Conservation (phyloP, 2,329 filamentous ascomycete genomes). For the Aphanocladium album region DNA sequence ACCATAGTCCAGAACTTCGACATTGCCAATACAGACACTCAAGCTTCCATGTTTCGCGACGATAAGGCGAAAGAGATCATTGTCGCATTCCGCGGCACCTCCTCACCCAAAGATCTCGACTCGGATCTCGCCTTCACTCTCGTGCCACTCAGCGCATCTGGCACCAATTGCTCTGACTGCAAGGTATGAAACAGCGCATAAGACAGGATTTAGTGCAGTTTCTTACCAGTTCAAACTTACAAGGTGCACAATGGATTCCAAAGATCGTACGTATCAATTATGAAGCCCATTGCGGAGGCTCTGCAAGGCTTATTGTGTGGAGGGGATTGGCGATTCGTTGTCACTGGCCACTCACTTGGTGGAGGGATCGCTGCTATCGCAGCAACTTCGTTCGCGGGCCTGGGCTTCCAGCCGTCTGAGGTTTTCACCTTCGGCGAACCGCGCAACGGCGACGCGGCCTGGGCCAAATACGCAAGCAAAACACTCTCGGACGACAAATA, state of each 20-base stretch:
- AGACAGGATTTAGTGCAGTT: neutral
- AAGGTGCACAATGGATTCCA: slow-evolving; percentile 8
- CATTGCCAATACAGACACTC: slow-evolving; percentile 23
- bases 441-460: slow-evolving; percentile 6
- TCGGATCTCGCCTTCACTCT: slow-evolving; percentile 5
- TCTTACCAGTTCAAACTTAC: neutral
- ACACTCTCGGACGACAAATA: neutral
- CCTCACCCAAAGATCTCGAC: slow-evolving; percentile 2
- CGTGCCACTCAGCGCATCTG: neutral
- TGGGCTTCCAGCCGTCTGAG: slow-evolving; percentile 1
- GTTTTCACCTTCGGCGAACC: slow-evolving; percentile 6
- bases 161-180: slow-evolving; percentile 5
- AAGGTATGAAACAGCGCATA: neutral
- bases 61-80: slow-evolving; percentile 39
- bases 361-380: slow-evolving; percentile 3
- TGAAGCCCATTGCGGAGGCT: neutral
- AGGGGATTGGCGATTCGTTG: slow-evolving; percentile 1
- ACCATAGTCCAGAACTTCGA: slow-evolving; percentile 25
- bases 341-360: slow-evolving; percentile 7
- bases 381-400: neutral
- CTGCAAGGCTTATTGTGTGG: slow-evolving; percentile 2
- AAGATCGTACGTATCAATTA: neutral
- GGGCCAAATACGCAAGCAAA: neutral
- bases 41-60: slow-evolving; percentile 8
- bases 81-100: slow-evolving; percentile 49